A percentile compares a stretch with the other conserved stretches of the same genome.
Conservation (phyloP, 78 protist species). For the Dictyostelium capitatum region DNA sequence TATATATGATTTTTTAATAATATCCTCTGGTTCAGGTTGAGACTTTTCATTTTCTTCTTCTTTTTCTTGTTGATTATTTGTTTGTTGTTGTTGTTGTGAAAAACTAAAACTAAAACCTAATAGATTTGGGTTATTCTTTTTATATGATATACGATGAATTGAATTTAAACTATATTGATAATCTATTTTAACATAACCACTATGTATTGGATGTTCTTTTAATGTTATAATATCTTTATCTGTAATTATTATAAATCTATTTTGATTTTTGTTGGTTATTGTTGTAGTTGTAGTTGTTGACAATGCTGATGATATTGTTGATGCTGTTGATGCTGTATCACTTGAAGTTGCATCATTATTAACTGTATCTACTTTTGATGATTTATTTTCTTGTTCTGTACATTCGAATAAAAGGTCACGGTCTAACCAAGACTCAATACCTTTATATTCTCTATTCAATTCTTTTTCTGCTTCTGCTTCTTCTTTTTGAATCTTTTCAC, state of each 20-base stretch:
- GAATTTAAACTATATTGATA: background rate
- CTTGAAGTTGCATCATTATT: background rate
- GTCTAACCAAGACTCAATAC: conserved; percentile 56
- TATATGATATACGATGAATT: conserved; percentile 12
- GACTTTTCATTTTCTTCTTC: background rate
- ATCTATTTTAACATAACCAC: conserved; percentile 66
- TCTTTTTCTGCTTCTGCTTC: conserved; percentile 12
- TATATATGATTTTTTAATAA: conserved; percentile 4
- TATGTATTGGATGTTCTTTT: conserved; percentile 37
- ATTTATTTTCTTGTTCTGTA: background rate
- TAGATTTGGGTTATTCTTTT: conserved; percentile 16
- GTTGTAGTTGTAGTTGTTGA: background rate
- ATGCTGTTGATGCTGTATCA: background rate
- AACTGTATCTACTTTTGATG: background rate
- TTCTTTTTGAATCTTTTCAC: background rate
- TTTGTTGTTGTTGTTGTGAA: background rate
- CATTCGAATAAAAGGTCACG: conserved; percentile 35
- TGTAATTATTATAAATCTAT: conserved; percentile 29
- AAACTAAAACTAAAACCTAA: conserved; percentile 20
- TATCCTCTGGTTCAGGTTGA: background rate
- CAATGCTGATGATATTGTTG: background rate
- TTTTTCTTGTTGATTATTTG: background rate
- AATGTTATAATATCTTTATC: conserved; percentile 12
- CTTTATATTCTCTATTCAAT: conserved; percentile 22
- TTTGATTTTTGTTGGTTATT: background rate